phyloP scores from a whole-genome alignment of 306 rosid species.

The Corylus americana region DNA sequence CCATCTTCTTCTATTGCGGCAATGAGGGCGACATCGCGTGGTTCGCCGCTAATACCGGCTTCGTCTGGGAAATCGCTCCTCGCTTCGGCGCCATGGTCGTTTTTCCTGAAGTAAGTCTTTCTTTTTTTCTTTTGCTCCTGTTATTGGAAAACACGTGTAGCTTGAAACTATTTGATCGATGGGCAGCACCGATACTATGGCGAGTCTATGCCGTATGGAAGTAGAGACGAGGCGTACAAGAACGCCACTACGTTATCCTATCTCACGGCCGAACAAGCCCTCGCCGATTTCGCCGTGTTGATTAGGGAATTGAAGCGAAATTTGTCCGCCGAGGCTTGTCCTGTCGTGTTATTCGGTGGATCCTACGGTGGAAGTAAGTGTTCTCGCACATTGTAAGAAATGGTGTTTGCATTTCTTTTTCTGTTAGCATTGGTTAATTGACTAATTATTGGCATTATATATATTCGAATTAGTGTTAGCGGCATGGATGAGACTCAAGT shows the following conservation, averaged over 20 bases:
- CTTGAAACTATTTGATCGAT: background rate
- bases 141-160: background rate
- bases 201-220: conserved; percentile 70
- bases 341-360: conserved; percentile 87
- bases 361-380: conserved; percentile 90
- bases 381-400: background rate
- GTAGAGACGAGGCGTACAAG: conserved; percentile 62
- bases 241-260: conserved; percentile 60
- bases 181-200: conserved; percentile 84
- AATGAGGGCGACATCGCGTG: conserved; percentile 88
- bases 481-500: conserved; percentile 94
- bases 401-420: background rate
- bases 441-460: background rate
- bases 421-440: background rate
- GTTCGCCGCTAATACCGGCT: conserved; percentile 85
- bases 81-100: conserved; percentile 77
- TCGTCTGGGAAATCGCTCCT: conserved; percentile 86
- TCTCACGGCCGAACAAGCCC: conserved; percentile 78
- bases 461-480: conserved; percentile 58
- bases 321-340: conserved; percentile 55
- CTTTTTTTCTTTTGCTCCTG: background rate
- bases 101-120: conserved; percentile 66
- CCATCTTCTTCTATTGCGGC: conserved; percentile 87
- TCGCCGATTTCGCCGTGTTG: conserved; percentile 73
- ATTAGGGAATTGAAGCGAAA: conserved; percentile 59